Evolutionary conservation across 2,329 filamentous ascomycete species (phyloP).

Genomic region (Calonectria henricotiae): DNA sequence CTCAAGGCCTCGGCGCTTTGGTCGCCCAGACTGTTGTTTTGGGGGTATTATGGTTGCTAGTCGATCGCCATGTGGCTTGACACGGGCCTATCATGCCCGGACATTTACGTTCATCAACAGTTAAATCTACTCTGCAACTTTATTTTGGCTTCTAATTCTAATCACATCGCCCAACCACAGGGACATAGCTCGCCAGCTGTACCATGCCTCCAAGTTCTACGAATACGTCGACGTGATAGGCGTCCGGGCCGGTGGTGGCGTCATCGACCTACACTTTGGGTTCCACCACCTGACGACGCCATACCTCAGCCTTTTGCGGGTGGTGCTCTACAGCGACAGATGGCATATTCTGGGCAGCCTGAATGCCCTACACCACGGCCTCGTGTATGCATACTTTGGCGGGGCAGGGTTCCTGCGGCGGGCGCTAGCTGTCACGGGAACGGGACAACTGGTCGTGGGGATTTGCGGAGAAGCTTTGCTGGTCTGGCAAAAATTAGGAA

Average conservation of each 20-base stretch:
- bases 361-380: constrained; percentile 52
- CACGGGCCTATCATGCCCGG: constrained; percentile 33
- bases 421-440: constrained; percentile 34
- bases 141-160: constrained; percentile 21
- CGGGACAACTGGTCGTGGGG: constrained; percentile 35
- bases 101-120: constrained; percentile 28
- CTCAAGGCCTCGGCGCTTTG: not conserved
- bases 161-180: constrained; percentile 31
- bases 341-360: constrained; percentile 53
- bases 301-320: constrained; percentile 52
- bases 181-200: constrained; percentile 37
- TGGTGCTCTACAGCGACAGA: constrained; percentile 44
- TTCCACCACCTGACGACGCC: constrained; percentile 56
- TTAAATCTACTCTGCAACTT: constrained; percentile 29
- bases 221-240: constrained; percentile 55
- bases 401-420: constrained; percentile 39
- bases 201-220: constrained; percentile 54
- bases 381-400: constrained; percentile 56
- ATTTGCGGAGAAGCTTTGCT: constrained; percentile 36
- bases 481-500: constrained; percentile 19
- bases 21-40: constrained; percentile 32
- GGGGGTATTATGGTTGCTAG: constrained; percentile 9
- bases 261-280: constrained; percentile 52
- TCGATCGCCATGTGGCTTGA: constrained; percentile 27
- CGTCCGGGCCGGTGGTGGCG: constrained; percentile 50